phyloP scores from a whole-genome alignment of 805 yeast species.

The Metschnikowia matae region DNA sequence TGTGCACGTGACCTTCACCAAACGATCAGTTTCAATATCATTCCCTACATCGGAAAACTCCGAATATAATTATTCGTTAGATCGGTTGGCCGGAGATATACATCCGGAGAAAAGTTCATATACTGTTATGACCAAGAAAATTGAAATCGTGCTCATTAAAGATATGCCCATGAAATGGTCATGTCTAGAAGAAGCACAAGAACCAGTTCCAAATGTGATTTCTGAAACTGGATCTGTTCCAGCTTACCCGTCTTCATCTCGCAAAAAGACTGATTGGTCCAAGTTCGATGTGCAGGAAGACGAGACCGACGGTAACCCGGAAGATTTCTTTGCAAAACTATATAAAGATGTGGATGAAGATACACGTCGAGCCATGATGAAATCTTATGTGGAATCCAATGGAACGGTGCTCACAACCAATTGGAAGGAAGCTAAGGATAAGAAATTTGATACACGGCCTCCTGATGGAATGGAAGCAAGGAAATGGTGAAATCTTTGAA shows the following conservation, averaged over 20 bases:
- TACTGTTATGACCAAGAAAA: constrained; percentile 63
- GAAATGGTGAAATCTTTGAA: no score
- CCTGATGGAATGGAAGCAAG: constrained; percentile 71
- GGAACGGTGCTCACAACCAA: constrained; percentile 93
- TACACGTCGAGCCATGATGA: constrained; percentile 92
- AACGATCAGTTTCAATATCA: constrained; percentile 34
- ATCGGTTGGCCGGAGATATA: constrained; percentile 51
- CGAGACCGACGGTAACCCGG: constrained; percentile 45
- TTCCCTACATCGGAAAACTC: constrained; percentile 49
- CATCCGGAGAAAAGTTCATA: constrained; percentile 41
- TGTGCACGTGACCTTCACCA: constrained; percentile 36
- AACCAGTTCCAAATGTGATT: neutral
- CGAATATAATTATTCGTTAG: constrained; percentile 55
- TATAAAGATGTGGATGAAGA: constrained; percentile 84
- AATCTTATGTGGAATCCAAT: constrained; percentile 85
- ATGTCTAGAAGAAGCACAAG: constrained; percentile 39
- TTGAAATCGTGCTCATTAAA: constrained; percentile 66
- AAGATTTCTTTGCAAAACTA: constrained; percentile 69
- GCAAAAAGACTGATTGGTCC: constrained; percentile 68
- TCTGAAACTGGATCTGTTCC: constrained; percentile 10
- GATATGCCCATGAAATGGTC: constrained; percentile 48
- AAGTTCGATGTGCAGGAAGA: constrained; percentile 41
- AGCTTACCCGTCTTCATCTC: constrained; percentile 62
- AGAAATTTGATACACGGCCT: constrained; percentile 61
- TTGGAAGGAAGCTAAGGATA: constrained; percentile 80